phyloP scores from a whole-genome alignment of 1,284 basidiomycete genomes.

The Cryptococcus floricola region DNA sequence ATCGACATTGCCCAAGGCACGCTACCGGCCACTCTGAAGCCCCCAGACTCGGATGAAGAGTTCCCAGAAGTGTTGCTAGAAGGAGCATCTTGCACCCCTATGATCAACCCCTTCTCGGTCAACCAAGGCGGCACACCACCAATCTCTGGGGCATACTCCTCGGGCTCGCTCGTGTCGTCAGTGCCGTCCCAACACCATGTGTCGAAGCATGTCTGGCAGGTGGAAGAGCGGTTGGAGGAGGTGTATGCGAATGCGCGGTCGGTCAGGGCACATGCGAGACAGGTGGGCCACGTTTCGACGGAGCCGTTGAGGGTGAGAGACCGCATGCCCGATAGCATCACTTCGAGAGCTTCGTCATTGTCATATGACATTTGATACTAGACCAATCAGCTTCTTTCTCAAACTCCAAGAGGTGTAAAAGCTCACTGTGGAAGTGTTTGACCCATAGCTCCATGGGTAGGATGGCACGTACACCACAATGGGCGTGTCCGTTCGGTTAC shows the following conservation, averaged over 20 bases:
- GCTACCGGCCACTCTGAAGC: too few species aligned
- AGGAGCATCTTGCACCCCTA: conserved; percentile 6
- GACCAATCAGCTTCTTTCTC: background rate
- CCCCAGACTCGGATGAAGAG: too few species aligned
- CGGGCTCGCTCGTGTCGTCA: conserved; percentile 19
- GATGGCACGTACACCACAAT: conserved; percentile 51
- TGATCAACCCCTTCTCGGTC: conserved; percentile 15
- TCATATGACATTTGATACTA: conserved; percentile 47
- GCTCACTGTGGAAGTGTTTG: conserved; percentile 47
- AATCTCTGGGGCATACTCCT: conserved; percentile 26
- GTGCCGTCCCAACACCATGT: conserved; percentile 47
- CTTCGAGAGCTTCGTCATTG: conserved; percentile 35
- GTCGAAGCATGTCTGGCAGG: conserved; percentile 46
- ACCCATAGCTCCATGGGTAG: conserved; percentile 51
- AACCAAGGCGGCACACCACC: conserved; percentile 32
- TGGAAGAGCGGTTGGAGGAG: conserved; percentile 27
- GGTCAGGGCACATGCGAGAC: conserved; percentile 50
- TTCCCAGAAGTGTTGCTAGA: too few species aligned
- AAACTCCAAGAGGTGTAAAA: background rate
- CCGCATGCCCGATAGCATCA: conserved; percentile 34
- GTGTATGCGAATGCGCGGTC: conserved; percentile 44
- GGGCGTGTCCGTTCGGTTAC: conserved; percentile 48
- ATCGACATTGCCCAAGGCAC: too few species aligned
- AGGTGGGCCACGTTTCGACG: conserved; percentile 43
- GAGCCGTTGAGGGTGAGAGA: conserved; percentile 42